A percentile compares a stretch with the other conserved stretches of the same genome.
phyloP scores from a whole-genome alignment of 345 rosid genomes.

The Rhodamnia rubescens region DNA sequence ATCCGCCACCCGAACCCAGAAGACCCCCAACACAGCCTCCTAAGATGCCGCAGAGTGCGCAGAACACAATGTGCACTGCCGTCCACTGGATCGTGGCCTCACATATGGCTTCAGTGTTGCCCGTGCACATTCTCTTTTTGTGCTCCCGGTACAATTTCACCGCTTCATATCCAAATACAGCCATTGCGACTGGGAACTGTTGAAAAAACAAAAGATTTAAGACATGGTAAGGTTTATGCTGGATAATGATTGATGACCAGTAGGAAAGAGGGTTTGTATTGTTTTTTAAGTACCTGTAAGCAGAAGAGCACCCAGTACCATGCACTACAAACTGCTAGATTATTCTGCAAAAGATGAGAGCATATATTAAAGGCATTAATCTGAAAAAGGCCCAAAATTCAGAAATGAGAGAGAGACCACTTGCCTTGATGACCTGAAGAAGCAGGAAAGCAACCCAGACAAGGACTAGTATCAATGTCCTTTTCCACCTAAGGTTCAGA shows the following conservation, averaged over 20 bases:
- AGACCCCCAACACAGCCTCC: conserved; percentile 95
- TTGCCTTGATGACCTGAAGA: conserved; percentile 60
- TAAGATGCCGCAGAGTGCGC: conserved; percentile 69
- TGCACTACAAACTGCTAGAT: conserved; percentile 51
- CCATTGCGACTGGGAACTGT: conserved; percentile 60
- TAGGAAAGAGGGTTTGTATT: neutral
- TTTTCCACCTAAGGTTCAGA: conserved; percentile 66
- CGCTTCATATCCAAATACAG: conserved; percentile 65
- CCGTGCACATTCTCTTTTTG: conserved; percentile 42
- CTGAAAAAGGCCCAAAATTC: neutral
- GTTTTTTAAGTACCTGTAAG: conserved; percentile 50
- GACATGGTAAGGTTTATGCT: neutral
- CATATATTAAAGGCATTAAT: neutral
- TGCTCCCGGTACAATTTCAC: conserved; percentile 44
- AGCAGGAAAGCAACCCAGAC: conserved; percentile 69
- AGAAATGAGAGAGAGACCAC: neutral
- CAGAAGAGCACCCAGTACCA: conserved; percentile 71
- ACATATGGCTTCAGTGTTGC: conserved; percentile 59
- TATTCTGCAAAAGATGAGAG: conserved; percentile 40
- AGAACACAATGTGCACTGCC: conserved; percentile 52
- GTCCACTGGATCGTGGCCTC: conserved; percentile 95
- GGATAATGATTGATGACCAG: neutral
- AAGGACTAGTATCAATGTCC: conserved; percentile 27
- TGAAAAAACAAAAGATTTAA: neutral
- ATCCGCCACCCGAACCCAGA: conserved; percentile 95